phyloP scores from a whole-genome alignment of 164 flowering plant species.

The Piper betle region DNA sequence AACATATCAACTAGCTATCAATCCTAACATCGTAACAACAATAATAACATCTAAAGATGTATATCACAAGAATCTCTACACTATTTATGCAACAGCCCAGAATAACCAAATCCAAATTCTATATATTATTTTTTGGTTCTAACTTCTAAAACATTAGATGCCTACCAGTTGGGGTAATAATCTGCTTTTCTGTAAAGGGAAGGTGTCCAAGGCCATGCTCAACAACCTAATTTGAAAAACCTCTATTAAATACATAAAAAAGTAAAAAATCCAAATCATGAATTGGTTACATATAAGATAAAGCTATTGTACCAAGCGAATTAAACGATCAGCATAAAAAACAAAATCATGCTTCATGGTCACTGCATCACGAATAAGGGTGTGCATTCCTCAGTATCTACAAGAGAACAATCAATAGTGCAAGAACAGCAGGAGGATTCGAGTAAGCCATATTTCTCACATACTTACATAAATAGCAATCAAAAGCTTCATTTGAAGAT shows the following conservation, averaged over 20 bases:
- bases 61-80: neutral
- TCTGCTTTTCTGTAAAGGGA: slow-evolving; percentile 96
- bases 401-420: slow-evolving; percentile 9
- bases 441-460: neutral
- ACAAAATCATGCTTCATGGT: slow-evolving; percentile 96
- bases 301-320: slow-evolving; percentile 65
- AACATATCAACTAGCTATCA: no score
- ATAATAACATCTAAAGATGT: neutral
- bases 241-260: neutral
- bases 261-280: neutral
- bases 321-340: slow-evolving; percentile 87
- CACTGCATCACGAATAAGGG: slow-evolving; percentile 83
- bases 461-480: no score
- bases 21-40: no score
- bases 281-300: neutral
- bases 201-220: slow-evolving; percentile 99
- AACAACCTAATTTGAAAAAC: slow-evolving; percentile 51
- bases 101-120: neutral
- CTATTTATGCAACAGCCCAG: neutral
- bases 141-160: neutral
- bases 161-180: slow-evolving; percentile 96
- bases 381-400: slow-evolving; percentile 99
- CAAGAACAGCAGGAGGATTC: neutral
- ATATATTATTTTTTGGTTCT: no score
- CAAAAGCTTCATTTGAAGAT: neutral